phyloP scores from a whole-genome alignment of 352 stramenopile genomes.

The Thalassiosira delicatula region DNA sequence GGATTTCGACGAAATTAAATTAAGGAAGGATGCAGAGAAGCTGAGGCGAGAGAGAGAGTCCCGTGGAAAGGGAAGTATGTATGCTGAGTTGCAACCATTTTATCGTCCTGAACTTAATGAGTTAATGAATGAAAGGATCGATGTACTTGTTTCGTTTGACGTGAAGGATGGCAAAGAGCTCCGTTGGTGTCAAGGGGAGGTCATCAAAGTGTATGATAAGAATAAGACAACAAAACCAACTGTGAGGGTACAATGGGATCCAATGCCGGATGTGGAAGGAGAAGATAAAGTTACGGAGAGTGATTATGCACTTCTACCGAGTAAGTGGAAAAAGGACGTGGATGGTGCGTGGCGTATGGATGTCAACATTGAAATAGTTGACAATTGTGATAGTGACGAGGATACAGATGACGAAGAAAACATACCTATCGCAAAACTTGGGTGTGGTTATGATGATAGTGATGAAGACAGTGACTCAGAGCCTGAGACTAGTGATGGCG shows the following conservation, averaged over 20 bases:
- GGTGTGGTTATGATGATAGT: constrained; percentile 5
- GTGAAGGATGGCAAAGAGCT: neutral
- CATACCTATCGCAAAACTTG: too few relatives aligned
- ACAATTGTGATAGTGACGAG: too few relatives aligned
- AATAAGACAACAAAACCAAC: neutral
- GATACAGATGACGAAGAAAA: too few relatives aligned
- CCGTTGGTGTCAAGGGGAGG: neutral
- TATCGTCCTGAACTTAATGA: neutral
- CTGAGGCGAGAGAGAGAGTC: neutral
- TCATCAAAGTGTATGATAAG: neutral
- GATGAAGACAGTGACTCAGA: neutral
- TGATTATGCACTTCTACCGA: neutral
- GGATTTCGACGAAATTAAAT: constrained; percentile 10
- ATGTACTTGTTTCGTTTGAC: constrained; percentile 11
- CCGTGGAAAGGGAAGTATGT: constrained; percentile 18
- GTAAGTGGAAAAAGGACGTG: neutral
- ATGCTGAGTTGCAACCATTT: too few relatives aligned
- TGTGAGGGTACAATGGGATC: neutral
- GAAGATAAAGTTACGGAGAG: neutral
- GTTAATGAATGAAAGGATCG: constrained; percentile 4
- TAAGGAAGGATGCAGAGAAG: neutral
- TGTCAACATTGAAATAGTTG: too few relatives aligned
- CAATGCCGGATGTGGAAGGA: neutral
- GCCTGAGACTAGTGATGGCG: neutral
- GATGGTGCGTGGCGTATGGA: constrained; percentile 5